phyloP scores from a whole-genome alignment of 2,329 filamentous ascomycete genomes.

The Ceratocystis diversiconidia region DNA sequence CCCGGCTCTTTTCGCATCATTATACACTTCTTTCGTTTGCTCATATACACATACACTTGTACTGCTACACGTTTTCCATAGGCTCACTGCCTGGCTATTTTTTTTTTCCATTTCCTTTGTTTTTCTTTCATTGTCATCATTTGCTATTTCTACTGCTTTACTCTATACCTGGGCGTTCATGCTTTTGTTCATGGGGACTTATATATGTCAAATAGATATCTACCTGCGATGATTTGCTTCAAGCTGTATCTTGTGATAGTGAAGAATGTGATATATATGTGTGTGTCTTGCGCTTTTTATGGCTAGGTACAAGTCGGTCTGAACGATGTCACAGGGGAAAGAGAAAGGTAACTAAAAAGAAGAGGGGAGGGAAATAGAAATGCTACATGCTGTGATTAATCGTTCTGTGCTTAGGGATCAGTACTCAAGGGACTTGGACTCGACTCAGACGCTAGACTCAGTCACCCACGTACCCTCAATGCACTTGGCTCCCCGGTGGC shows the following conservation, averaged over 20 bases:
- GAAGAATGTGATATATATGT: background rate
- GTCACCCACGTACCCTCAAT: background rate
- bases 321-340: background rate
- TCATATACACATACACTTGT: conserved; percentile 3
- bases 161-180: background rate
- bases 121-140: background rate
- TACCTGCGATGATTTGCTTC: too few relatives aligned
- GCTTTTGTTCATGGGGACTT: background rate
- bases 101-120: background rate
- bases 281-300: background rate
- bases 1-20: background rate
- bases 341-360: background rate
- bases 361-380: background rate
- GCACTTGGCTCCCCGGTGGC: conserved; percentile 25
- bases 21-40: conserved; percentile 6
- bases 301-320: background rate
- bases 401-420: background rate
- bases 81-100: conserved; percentile 7
- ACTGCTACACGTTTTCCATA: background rate
- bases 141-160: background rate
- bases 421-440: background rate
- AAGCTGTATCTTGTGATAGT: background rate
- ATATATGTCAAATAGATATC: background rate
- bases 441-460: background rate
- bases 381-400: background rate